Conservation (phyloP, 2,329 filamentous ascomycete species). For the Claviceps citrina region DNA sequence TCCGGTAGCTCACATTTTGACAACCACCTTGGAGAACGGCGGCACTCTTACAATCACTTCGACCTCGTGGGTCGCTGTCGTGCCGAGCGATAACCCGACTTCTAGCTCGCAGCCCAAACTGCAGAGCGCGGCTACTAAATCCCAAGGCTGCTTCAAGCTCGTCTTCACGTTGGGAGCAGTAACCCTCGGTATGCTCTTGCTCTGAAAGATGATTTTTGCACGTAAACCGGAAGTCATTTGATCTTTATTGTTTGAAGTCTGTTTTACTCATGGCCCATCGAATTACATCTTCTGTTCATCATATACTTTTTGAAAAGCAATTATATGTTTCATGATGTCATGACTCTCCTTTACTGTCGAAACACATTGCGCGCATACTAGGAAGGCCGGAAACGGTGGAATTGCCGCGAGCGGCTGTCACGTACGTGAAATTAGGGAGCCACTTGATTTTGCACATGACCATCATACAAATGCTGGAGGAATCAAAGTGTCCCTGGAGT, state of each 20-base stretch:
- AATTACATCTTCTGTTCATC: neutral
- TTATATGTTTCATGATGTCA: conserved; percentile 1
- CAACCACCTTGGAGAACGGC: conserved; percentile 31
- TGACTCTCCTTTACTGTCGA: conserved; percentile 2
- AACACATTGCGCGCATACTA: conserved; percentile 21
- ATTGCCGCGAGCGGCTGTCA: neutral
- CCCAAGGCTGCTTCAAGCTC: conserved; percentile 8
- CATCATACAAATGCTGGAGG: neutral
- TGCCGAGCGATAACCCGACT: conserved; percentile 20
- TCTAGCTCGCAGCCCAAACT: conserved; percentile 18
- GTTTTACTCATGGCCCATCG: neutral
- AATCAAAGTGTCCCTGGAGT: neutral
- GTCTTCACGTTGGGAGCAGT: conserved; percentile 14
- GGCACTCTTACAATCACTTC: conserved; percentile 30
- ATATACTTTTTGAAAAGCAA: neutral
- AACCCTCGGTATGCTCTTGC: conserved; percentile 9
- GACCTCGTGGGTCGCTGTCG: conserved; percentile 33
- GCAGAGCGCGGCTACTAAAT: conserved; percentile 21
- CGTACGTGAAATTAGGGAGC: neutral
- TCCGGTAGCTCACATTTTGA: conserved; percentile 24
- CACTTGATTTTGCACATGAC: neutral
- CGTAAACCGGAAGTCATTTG: too few relatives aligned
- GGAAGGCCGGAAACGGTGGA: neutral
- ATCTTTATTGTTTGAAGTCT: neutral
- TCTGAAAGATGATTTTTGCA: neutral